Conservation (phyloP, 768 basidiomycete species). For the Filobasidium floriforme region DNA sequence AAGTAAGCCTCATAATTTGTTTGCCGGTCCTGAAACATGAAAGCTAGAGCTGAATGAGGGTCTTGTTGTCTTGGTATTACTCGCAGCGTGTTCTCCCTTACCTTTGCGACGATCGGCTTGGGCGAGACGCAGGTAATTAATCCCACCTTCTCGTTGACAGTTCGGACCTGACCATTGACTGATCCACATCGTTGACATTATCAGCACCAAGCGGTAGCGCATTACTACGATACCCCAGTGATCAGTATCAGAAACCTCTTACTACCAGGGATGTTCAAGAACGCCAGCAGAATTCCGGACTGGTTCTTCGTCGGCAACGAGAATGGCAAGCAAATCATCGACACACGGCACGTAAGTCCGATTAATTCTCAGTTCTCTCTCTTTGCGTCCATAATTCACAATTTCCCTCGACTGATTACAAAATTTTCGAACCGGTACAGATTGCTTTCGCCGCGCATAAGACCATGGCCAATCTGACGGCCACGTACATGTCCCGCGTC, state of each 20-base stretch:
- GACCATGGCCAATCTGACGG: constrained; percentile 14
- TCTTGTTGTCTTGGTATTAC: too few relatives aligned
- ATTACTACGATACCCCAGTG: constrained; percentile 42
- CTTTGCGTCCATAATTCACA: too few relatives aligned
- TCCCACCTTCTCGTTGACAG: too few relatives aligned
- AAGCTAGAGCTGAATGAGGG: too few relatives aligned
- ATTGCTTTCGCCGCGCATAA: constrained; percentile 2
- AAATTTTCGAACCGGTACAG: neutral
- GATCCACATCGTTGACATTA: too few relatives aligned
- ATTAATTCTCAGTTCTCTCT: too few relatives aligned
- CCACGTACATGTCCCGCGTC: constrained; percentile 10
- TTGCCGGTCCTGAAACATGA: too few relatives aligned
- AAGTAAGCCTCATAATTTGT: too few relatives aligned
- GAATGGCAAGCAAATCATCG: neutral
- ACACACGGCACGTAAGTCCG: constrained; percentile 29
- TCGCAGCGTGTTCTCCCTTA: too few relatives aligned
- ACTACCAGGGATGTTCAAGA: constrained; percentile 29
- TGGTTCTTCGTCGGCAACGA: neutral
- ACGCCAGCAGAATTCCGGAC: constrained; percentile 12
- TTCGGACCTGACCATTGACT: too few relatives aligned
- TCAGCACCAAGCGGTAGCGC: constrained; percentile 24
- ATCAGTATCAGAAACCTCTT: constrained; percentile 34
- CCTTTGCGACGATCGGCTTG: too few relatives aligned
- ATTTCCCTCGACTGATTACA: neutral
- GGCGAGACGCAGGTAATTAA: constrained; percentile 14